These are phyloP conservation scores for Cercospora zeae-maydis DNA, from an alignment of 2,329 filamentous ascomycete genomes.

Conservation along the genomic window DNA sequence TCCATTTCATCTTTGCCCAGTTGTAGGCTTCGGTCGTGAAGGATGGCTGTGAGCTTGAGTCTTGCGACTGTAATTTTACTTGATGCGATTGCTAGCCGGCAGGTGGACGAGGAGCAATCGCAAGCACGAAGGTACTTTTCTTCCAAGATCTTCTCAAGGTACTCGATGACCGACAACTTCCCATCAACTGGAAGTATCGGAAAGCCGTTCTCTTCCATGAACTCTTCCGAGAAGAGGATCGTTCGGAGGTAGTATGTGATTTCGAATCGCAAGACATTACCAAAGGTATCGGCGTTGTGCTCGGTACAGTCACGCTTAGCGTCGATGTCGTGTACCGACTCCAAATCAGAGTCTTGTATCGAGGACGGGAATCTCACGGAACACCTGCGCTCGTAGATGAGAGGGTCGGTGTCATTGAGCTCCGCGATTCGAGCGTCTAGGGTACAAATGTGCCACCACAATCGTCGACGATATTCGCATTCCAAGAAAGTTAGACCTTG, in stretches of 20 bases:
- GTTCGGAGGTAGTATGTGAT: constrained; percentile 26
- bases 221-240: constrained; percentile 23
- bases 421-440: constrained; percentile 23
- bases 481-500: constrained; percentile 19
- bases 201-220: constrained; percentile 22
- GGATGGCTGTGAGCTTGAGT: constrained; percentile 16
- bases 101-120: constrained; percentile 14
- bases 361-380: constrained; percentile 18
- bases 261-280: constrained; percentile 20
- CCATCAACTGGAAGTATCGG: constrained; percentile 21
- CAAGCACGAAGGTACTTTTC: constrained; percentile 24
- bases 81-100: constrained; percentile 18
- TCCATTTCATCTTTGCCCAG: constrained; percentile 12
- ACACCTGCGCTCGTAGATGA: constrained; percentile 24
- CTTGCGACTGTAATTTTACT: constrained; percentile 20
- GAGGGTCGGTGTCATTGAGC: constrained; percentile 19
- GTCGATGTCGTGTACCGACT: constrained; percentile 14
- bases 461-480: constrained; percentile 21
- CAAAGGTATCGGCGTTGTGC: constrained; percentile 21
- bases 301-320: constrained; percentile 9
- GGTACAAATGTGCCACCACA: constrained; percentile 28
- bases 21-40: constrained; percentile 8
- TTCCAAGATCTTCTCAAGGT: constrained; percentile 19
- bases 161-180: constrained; percentile 24
- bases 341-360: constrained; percentile 15